Base-by-base conservation (phyloP, 805 yeast species). In the Metschnikowia arizonensis region DNA sequence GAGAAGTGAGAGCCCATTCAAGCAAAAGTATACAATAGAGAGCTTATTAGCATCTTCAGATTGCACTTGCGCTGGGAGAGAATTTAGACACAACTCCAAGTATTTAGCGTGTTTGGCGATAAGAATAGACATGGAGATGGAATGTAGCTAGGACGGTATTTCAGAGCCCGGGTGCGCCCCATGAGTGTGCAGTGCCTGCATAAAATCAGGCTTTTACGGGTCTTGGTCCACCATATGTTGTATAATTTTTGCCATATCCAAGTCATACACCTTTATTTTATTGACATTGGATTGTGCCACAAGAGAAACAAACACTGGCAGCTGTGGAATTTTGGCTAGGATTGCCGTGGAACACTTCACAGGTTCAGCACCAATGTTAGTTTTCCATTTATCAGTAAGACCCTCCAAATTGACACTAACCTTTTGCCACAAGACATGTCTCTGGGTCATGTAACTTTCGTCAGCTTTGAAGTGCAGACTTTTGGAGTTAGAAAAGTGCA, bases 21-120 rank as follows among this genome's bases (percentile, higher is more conserved):
- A 57, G 34, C 86, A 74, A 58, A 88, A 88, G 60, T 82, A 86
- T 2, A 82, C 68, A n/a, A 89, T 62, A 4, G 91, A 79, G 39
- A 88, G 57, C 50, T 77, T 79, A 54, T 83, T 84, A 5, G 87
- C 75, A 55, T 86, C 96, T 47, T 83, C 82, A 0, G 75, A 55
- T 53, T 85, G 83, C 17, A 70, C 73, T 14, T 69, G 63, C 1
- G 74, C 54, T 0, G 91, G 90, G 4, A 84, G 68, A 12, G 82
- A 55, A 2, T 60, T 60, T 31, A 83, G 63, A 50, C 83, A 77
- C 49, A 82, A 61, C 47, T 68, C 53, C 65, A 79, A 64, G 74
- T 72, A 83, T 41, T 60, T 66, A 25, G 55, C 68, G 50, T 71
- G 75, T 44, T 68, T 69, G 12, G 58, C 59, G 9, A 45, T 39